Evolutionary conservation across 2,329 filamentous ascomycete species (phyloP).

Genomic region (Zymoseptoria tritici): DNA sequence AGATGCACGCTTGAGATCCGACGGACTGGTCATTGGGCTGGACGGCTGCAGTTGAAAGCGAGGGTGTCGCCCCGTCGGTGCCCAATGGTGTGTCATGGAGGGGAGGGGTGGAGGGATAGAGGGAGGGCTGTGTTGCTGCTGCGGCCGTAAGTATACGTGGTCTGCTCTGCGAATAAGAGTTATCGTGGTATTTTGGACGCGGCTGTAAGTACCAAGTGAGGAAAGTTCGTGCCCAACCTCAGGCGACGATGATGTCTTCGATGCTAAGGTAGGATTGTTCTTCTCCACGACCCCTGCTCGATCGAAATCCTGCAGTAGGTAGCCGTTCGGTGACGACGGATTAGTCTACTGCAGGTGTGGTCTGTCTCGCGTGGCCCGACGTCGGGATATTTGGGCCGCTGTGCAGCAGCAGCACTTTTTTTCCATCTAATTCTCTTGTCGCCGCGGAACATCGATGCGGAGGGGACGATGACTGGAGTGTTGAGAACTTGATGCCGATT

Average conservation of each 20-base stretch:
- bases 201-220: no score
- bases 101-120: neutral
- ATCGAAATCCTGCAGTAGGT: neutral
- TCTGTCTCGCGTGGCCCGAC: neutral
- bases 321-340: neutral
- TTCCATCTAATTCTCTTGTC: neutral
- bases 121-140: no score
- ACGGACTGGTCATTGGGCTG: neutral
- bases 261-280: neutral
- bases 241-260: neutral
- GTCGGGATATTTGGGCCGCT: neutral
- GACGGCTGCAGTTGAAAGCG: neutral
- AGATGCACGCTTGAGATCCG: neutral
- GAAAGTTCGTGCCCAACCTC: neutral
- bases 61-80: neutral
- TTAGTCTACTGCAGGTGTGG: neutral
- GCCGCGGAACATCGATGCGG: neutral
- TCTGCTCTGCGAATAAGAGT: no score
- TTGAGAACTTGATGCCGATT: neutral
- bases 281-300: neutral
- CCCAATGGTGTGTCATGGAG: neutral
- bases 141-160: no score
- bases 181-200: no score
- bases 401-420: neutral
- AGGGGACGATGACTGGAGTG: neutral